These are phyloP conservation scores for Termitomyces sp. DNA, from an alignment of 1,284 basidiomycete genomes.

Conservation along the genomic window DNA sequence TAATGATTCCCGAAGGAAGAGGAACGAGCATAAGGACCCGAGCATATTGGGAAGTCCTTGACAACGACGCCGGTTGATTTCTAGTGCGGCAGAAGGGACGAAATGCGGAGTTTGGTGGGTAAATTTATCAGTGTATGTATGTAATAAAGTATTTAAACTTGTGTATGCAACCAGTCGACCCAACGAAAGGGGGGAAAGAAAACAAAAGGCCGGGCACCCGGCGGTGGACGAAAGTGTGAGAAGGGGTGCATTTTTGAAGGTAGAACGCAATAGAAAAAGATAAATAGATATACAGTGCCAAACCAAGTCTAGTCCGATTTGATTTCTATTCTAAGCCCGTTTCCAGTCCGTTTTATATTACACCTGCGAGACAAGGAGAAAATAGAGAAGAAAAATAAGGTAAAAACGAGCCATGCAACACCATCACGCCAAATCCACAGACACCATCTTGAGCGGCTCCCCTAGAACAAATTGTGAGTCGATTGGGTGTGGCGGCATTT, in stretches of 20 bases:
- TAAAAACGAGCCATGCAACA: neutral
- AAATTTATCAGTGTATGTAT: neutral
- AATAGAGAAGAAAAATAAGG: neutral
- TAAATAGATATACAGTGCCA: neutral
- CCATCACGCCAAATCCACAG: slow-evolving; percentile 7
- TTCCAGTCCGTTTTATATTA: neutral
- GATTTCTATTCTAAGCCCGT: neutral
- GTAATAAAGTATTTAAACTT: neutral
- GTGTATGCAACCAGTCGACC: neutral
- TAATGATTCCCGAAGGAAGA: neutral
- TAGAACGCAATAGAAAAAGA: neutral
- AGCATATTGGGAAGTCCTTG: neutral
- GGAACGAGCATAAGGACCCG: neutral
- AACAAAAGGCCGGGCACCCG: neutral
- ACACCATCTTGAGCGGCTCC: slow-evolving; percentile 15
- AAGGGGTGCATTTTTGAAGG: neutral
- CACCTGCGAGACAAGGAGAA: neutral
- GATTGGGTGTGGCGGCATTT: neutral
- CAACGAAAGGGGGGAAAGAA: neutral
- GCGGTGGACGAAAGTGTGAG: neutral
- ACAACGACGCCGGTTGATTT: neutral
- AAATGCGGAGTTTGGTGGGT: neutral
- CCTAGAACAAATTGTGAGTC: slow-evolving; percentile 12
- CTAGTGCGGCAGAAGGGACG: neutral
- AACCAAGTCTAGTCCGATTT: neutral